Conservation (phyloP, 108 stramenopile genomes). For the Epipyxis sp. region DNA sequence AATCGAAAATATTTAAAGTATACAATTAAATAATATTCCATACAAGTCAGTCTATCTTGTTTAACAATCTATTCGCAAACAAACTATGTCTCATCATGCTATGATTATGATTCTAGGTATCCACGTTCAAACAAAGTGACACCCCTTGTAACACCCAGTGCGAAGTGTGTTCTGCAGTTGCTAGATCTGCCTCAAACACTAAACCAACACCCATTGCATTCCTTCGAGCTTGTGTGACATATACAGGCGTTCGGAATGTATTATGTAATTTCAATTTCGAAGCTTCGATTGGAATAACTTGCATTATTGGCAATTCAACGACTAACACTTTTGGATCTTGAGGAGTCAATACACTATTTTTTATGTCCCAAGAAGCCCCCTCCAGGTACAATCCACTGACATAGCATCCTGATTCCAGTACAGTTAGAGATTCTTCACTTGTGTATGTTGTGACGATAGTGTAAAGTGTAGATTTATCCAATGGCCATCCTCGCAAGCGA, state of each 20-base stretch:
- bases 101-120: slow-evolving; percentile 36
- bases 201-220: slow-evolving; percentile 70
- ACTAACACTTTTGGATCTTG: slow-evolving; percentile 69
- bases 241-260: slow-evolving; percentile 66
- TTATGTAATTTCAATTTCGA: slow-evolving; percentile 61
- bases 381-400: slow-evolving; percentile 63
- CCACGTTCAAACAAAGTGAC: slow-evolving; percentile 53
- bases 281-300: slow-evolving; percentile 66
- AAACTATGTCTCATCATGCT: too few relatives aligned
- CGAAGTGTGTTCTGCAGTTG: slow-evolving; percentile 55
- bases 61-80: too few relatives aligned
- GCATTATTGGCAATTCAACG: slow-evolving; percentile 59
- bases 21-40: too few relatives aligned
- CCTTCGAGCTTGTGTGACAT: slow-evolving; percentile 63
- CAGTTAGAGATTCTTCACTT: slow-evolving; percentile 31
- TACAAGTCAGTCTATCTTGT: too few relatives aligned
- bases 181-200: slow-evolving; percentile 62
- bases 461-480: slow-evolving; percentile 67
- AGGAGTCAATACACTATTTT: slow-evolving; percentile 42
- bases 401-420: slow-evolving; percentile 60
- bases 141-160: slow-evolving; percentile 69
- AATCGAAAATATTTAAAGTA: too few relatives aligned
- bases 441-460: slow-evolving; percentile 55
- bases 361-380: slow-evolving; percentile 64
- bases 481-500: slow-evolving; percentile 57